Evolutionary conservation across 129 eudicot species (phyloP).

Genomic region (Flaveria bidentis): DNA sequence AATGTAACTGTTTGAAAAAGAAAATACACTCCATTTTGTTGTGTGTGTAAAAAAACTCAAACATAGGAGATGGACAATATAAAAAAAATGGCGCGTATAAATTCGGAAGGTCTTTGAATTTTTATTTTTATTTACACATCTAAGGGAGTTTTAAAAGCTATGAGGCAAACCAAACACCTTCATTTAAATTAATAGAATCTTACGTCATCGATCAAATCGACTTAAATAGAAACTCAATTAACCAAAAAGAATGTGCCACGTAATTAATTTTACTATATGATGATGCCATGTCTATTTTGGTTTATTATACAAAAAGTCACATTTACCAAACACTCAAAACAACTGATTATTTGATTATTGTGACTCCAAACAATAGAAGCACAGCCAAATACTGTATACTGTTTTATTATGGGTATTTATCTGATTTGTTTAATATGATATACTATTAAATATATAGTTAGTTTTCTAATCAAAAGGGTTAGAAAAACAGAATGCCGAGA

Average conservation of each 20-base stretch:
- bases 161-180: not conserved
- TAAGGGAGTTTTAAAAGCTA: not conserved
- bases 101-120: not conserved
- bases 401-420: not conserved
- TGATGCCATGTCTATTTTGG: not conserved
- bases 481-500: constrained; percentile 15
- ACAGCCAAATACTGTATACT: not conserved
- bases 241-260: not conserved
- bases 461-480: not conserved
- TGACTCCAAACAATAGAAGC: not conserved
- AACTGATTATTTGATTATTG: not conserved
- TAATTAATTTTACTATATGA: not conserved
- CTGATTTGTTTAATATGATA: not conserved
- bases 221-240: not conserved
- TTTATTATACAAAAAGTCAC: not conserved
- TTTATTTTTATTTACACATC: not conserved
- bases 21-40: not conserved
- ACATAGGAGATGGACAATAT: not conserved
- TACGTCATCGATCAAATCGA: not conserved
- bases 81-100: not conserved
- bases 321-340: not conserved
- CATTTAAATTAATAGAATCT: not conserved
- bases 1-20: not conserved
- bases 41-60: too few relatives aligned
- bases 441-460: not conserved